These are phyloP conservation scores for Phlebiopsis flavidoalba DNA, from an alignment of 768 basidiomycete genomes.

Conservation along the genomic window DNA sequence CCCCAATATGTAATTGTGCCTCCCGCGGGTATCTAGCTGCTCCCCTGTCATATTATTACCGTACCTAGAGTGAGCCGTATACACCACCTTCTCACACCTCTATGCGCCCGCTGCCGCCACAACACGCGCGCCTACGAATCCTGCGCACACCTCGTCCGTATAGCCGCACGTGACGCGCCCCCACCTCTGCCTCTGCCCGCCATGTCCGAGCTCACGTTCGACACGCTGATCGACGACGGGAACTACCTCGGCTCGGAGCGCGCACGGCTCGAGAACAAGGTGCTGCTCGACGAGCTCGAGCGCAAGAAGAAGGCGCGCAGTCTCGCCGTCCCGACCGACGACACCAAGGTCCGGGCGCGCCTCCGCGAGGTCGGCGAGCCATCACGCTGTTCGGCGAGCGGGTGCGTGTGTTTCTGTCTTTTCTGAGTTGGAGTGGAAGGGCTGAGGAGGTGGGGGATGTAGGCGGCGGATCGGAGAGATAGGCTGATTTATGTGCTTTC, in stretches of 20 bases:
- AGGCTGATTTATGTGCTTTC: constrained; percentile 93
- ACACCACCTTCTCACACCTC: too few relatives aligned
- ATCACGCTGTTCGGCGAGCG: constrained; percentile 98
- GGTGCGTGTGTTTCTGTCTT: constrained; percentile 42
- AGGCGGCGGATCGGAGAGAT: constrained; percentile 95
- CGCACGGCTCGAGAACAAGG: constrained; percentile 76
- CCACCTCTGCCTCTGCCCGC: not conserved
- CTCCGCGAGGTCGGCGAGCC: constrained; percentile 90
- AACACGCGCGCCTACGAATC: too few relatives aligned
- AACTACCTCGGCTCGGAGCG: constrained; percentile 70
- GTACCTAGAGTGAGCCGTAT: too few relatives aligned
- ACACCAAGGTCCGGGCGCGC: constrained; percentile 84
- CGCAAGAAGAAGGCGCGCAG: constrained; percentile 92
- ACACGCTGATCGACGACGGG: constrained; percentile 74
- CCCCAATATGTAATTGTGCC: too few relatives aligned
- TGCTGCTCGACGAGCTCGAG: constrained; percentile 93
- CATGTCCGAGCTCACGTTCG: constrained; percentile 75
- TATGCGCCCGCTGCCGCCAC: too few relatives aligned
- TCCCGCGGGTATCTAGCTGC: too few relatives aligned
- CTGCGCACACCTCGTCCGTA: not conserved
- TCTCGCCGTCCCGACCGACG: constrained; percentile 96
- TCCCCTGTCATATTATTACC: too few relatives aligned
- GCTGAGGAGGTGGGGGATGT: not conserved
- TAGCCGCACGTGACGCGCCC: not conserved
- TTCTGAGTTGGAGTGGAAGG: constrained; percentile 8